Base-by-base conservation (phyloP, 2,329 filamentous ascomycete genomes). In the Aspergillus caelatus region DNA sequence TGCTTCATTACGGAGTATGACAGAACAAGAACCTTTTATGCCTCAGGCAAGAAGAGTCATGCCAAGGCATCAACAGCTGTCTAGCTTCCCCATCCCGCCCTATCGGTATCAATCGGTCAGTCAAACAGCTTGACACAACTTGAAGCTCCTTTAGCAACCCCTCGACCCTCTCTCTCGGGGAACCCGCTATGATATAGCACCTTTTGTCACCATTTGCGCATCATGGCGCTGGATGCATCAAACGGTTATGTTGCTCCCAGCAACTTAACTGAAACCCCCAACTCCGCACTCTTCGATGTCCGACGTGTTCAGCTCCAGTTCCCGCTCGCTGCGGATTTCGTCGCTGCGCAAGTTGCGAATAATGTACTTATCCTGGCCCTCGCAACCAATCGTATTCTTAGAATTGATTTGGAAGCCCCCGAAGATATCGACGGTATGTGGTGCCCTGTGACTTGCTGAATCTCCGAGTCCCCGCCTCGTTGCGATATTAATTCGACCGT, bases 291-390 rank as follows among this genome's bases (percentile, higher is more conserved):
- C 63, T 94, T 99, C 83, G 92, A 95, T 76, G 89, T 98, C 75
- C 92, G 97, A 80, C 89, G 88, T 67, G 95, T 98, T 45, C 91
- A 96, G 82, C 88, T 98, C 67, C 92, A 95, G 77, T 99, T 99
- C 84, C 91, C 92, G 64, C 90, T 98, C 72, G 92, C 94, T 2
- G 93, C 94, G 68, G 92, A 97, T 79, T 98, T 99, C 75, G 95
- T 97, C 55, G 94, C 95, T 21, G 94, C 94, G 46, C 94, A 97
- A 79, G 94, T 98, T 61, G 94, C 94, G 68, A 98, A 99, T 80
- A 97, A 99, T 83, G 94, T 98, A 65, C 86, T 99, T 62, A 89
- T 98, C 26, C 84, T 99, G 58, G 95, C 95, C 46, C 86, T 99
- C 43, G 94, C 93, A 6, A 97, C 94, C 63, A 93, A 93, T 57